Conservation (phyloP, 108 stramenopile genomes). For the Cyclotella atomus region DNA sequence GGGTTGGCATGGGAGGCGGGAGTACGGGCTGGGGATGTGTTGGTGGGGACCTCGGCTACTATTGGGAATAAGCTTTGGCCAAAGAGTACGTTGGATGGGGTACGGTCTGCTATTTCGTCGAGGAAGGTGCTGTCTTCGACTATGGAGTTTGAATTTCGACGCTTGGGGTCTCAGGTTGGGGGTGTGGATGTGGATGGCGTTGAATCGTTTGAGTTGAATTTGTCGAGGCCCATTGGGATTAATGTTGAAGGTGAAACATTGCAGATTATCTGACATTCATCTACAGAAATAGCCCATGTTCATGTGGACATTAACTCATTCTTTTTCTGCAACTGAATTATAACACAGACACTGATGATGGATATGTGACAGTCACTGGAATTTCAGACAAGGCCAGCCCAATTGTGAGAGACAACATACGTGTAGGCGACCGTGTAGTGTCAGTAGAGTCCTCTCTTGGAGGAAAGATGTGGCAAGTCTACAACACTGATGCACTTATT, state of each 20-base stretch:
- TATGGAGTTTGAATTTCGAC: slow-evolving; percentile 66
- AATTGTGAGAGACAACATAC: slow-evolving; percentile 61
- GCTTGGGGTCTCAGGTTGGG: slow-evolving; percentile 21
- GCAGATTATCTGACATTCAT: not conserved
- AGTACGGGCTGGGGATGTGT: slow-evolving; percentile 71
- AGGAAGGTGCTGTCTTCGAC: slow-evolving; percentile 56
- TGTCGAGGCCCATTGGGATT: slow-evolving; percentile 77
- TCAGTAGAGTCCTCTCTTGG: slow-evolving; percentile 82
- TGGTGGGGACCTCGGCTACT: slow-evolving; percentile 72
- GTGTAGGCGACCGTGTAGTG: slow-evolving; percentile 75
- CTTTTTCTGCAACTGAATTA: not conserved
- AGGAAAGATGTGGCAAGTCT: slow-evolving; percentile 83
- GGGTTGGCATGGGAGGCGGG: slow-evolving; percentile 74
- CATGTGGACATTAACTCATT: not conserved
- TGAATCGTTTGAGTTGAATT: slow-evolving; percentile 63
- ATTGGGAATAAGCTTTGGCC: slow-evolving; percentile 80
- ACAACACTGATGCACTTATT: slow-evolving; percentile 78
- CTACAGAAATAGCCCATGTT: too few relatives aligned
- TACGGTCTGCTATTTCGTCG: slow-evolving; percentile 72
- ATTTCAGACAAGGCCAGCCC: slow-evolving; percentile 69
- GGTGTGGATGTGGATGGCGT: slow-evolving; percentile 17
- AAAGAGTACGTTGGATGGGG: slow-evolving; percentile 81
- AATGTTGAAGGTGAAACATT: slow-evolving; percentile 68
- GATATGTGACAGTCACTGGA: slow-evolving; percentile 72
- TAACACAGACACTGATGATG: slow-evolving; percentile 73